Base-by-base conservation (phyloP, 352 stramenopile species). In the Phytophthora pinifolia region DNA sequence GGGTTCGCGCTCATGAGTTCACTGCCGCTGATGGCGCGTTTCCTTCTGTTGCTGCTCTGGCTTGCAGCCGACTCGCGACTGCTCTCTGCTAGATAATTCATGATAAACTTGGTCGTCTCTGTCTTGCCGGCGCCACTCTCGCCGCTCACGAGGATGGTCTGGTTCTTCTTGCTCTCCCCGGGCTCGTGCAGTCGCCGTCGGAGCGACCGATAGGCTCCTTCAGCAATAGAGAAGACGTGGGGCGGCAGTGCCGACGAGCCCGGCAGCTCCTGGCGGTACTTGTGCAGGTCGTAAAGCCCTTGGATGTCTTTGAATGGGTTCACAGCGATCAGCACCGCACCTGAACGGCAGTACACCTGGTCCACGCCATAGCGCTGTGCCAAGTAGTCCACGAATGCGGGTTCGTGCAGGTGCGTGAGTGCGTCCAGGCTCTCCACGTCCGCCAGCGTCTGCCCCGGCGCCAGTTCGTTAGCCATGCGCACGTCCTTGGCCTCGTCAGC, bases 101-200 rank as follows among this genome's bases (percentile, higher is more conserved):
- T 86, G 18, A 91, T 68, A 48, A 86, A 87, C 68, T 98, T 99
- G 9, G 94, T 98, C 12, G 94, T 98, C 45, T 98, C 94, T 9
- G 95, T 98, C 71, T 98, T 98, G 15, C 96, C 95, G 12, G 94
- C 91, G 14, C 96, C 95, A 37, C 75, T 96, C 69, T 99, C 96
- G 10, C 96, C 96, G 30, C 89, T 98, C 30, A 99, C 93, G 30
- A 99, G 78, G 53, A 99, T 97, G 10, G 89, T 97, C 76, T 99
- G 96, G 36, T 71, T 71, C 60, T 86, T 88, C 34, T 67, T 91
- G 20, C 36, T 76, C 55, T 88, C 79, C 43, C 79, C 67, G 17
- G 62, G 59, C 7, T 70, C 57, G 10, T 83, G 46, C 45, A 86
- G 62, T 18, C 58, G 47, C 18, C 66, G 46, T 25, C 60, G 54